Evolutionary conservation across 1,139 yeast genomes (phyloP).

Genomic region (Blastobotrys apis): DNA sequence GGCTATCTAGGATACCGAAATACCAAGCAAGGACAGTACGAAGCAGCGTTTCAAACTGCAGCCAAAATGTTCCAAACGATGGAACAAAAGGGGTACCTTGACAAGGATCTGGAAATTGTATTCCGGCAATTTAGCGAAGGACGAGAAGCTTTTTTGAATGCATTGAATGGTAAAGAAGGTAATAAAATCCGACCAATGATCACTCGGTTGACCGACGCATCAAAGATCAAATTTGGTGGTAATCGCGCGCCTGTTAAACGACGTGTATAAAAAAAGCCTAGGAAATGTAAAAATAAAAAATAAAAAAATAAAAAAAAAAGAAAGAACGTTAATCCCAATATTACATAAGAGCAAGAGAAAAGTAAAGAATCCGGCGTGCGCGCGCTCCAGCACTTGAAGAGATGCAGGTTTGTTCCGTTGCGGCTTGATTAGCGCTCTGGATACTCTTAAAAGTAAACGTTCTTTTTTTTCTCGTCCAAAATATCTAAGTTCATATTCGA

Average conservation of each 20-base stretch:
- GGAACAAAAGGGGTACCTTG: slow-evolving; percentile 48
- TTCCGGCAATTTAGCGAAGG: slow-evolving; percentile 85
- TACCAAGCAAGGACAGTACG: slow-evolving; percentile 75
- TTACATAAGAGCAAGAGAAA: no score
- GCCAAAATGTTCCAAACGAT: slow-evolving; percentile 68
- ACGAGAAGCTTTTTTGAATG: slow-evolving; percentile 78
- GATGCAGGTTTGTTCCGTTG: no score
- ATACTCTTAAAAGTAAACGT: no score
- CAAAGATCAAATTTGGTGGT: slow-evolving; percentile 90
- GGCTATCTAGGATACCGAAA: slow-evolving; percentile 43
- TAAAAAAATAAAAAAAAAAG: no score
- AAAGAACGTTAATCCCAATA: no score
- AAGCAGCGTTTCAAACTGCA: slow-evolving; percentile 88
- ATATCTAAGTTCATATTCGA: not conserved
- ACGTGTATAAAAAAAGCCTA: slow-evolving; percentile 58
- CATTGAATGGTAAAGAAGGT: slow-evolving; percentile 89
- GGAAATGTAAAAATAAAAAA: no score
- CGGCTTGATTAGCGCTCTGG: no score
- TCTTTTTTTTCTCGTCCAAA: slow-evolving; percentile 1
- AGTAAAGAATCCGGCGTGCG: not conserved
- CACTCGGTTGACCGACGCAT: slow-evolving; percentile 67
- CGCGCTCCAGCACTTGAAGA: no score
- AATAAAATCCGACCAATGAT: slow-evolving; percentile 57
- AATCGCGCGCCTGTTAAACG: slow-evolving; percentile 78
- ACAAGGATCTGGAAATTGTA: slow-evolving; percentile 52